A percentile compares a stretch with the other conserved stretches of the same genome.
These are phyloP conservation scores for Xanthoceras sorbifolium DNA, from an alignment of 345 rosid genomes.

Conservation along the genomic window DNA sequence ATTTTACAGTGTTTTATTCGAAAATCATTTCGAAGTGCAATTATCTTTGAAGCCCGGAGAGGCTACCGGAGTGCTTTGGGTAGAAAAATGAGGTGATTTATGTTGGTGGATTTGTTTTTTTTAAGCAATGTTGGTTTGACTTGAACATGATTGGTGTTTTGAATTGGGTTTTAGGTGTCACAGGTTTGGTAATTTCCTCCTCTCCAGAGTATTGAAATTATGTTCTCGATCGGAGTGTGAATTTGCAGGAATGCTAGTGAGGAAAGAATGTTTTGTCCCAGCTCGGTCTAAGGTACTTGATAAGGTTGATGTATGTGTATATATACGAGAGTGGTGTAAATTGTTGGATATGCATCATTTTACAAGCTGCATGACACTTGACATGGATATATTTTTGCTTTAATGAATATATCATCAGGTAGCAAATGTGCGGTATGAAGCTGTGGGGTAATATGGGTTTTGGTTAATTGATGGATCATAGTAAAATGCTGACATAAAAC, in stretches of 20 bases:
- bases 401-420: background rate
- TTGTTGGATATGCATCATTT: constrained; percentile 1
- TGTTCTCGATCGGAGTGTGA: constrained; percentile 55
- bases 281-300: constrained; percentile 50
- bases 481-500: background rate
- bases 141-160: background rate
- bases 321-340: background rate
- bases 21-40: constrained; percentile 39
- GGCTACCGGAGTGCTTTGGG: constrained; percentile 42
- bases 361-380: background rate
- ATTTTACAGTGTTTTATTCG: constrained; percentile 43
- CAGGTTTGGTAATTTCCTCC: constrained; percentile 50
- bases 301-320: constrained; percentile 38
- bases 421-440: background rate
- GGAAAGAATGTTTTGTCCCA: constrained; percentile 36
- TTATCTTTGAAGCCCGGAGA: constrained; percentile 44
- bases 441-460: no score
- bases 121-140: background rate
- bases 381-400: background rate
- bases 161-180: constrained; percentile 18
- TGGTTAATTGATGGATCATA: background rate
- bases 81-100: constrained; percentile 43
- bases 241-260: constrained; percentile 41
- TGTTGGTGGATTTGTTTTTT: constrained; percentile 1
- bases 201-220: constrained; percentile 36